Percentiles rank a stretch among this genome's conserved stretches.
phyloP scores from a whole-genome alignment of 164 flowering plant genomes.

The Annona cherimola region DNA sequence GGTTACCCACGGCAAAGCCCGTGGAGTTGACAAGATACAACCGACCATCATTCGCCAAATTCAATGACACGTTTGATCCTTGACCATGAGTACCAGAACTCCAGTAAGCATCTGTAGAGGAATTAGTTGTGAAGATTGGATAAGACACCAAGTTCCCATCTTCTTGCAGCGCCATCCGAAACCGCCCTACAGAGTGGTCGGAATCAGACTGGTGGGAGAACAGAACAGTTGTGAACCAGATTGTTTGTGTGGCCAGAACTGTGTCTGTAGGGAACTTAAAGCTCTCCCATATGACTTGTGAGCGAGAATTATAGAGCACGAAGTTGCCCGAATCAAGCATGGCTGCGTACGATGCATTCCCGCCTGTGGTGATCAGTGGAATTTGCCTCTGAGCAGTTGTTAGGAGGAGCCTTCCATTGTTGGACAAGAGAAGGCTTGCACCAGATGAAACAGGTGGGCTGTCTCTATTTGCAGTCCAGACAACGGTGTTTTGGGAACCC shows the following conservation, averaged over 20 bases:
- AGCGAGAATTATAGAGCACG: slow-evolving; percentile 9
- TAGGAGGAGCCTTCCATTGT: not conserved
- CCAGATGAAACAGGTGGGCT: slow-evolving; percentile 3
- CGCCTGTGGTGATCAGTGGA: not conserved
- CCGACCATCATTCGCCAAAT: slow-evolving; percentile 8
- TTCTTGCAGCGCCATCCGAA: not conserved
- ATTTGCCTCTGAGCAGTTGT: not conserved
- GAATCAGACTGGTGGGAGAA: not conserved
- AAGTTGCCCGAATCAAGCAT: slow-evolving; percentile 47
- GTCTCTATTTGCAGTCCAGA: slow-evolving; percentile 2
- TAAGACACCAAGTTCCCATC: slow-evolving; percentile 11
- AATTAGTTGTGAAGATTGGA: not conserved
- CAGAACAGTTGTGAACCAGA: not conserved
- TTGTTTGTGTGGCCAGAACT: not conserved
- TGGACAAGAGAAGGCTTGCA: not conserved
- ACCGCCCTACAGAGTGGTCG: slow-evolving; percentile 1
- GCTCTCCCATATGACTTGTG: slow-evolving; percentile 7
- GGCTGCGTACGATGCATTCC: not conserved
- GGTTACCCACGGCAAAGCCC: not conserved
- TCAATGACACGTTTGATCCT: slow-evolving; percentile 7
- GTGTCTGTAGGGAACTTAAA: slow-evolving; percentile 10
- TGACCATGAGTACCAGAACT: not conserved
- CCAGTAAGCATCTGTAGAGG: slow-evolving; percentile 12
- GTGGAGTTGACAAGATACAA: slow-evolving; percentile 6
- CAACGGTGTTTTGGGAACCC: not conserved